Evolutionary conservation across 169 alveolate species (phyloP).

Genomic region (Cystoisospora suis): DNA sequence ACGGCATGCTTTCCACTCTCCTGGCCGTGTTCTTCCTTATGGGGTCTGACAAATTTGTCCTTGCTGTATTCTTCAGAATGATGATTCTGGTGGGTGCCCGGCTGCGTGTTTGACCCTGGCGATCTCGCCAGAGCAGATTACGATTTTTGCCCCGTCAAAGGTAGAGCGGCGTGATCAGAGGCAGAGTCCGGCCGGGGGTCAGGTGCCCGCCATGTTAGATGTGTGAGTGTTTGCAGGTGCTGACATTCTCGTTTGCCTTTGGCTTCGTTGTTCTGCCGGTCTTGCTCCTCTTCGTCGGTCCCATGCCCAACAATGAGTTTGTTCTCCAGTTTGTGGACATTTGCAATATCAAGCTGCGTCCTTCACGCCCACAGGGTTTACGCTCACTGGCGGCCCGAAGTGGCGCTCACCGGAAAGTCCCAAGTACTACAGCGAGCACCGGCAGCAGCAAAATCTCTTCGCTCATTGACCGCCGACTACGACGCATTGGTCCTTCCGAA

Average conservation of each 20-base stretch:
- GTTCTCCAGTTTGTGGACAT: slow-evolving; percentile 2
- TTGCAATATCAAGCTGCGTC: neutral
- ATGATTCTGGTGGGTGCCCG: slow-evolving; percentile 69
- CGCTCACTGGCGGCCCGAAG: neutral
- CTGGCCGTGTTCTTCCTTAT: slow-evolving; percentile 74
- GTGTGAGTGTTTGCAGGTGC: slow-evolving; percentile 18
- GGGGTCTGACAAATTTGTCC: slow-evolving; percentile 72
- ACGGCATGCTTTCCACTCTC: slow-evolving; percentile 79
- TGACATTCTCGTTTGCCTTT: slow-evolving; percentile 34
- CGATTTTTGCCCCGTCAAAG: too few relatives aligned
- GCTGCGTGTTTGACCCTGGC: too few relatives aligned
- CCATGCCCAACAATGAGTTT: slow-evolving; percentile 31
- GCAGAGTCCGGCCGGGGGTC: too few relatives aligned
- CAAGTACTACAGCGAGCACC: too few relatives aligned
- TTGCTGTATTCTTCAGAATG: slow-evolving; percentile 78
- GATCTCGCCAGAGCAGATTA: too few relatives aligned
- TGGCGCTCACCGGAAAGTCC: neutral
- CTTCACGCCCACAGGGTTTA: neutral
- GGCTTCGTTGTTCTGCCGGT: slow-evolving; percentile 47
- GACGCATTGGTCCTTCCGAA: too few relatives aligned
- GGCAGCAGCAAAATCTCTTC: neutral
- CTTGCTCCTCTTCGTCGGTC: slow-evolving; percentile 31
- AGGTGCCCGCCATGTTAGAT: too few relatives aligned
- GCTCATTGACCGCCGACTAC: neutral
- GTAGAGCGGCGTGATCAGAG: too few relatives aligned